A percentile compares a stretch with the other conserved stretches of the same genome.
Conservation (phyloP, 2,329 filamentous ascomycete genomes). For the Aspergillus fumigatus region DNA sequence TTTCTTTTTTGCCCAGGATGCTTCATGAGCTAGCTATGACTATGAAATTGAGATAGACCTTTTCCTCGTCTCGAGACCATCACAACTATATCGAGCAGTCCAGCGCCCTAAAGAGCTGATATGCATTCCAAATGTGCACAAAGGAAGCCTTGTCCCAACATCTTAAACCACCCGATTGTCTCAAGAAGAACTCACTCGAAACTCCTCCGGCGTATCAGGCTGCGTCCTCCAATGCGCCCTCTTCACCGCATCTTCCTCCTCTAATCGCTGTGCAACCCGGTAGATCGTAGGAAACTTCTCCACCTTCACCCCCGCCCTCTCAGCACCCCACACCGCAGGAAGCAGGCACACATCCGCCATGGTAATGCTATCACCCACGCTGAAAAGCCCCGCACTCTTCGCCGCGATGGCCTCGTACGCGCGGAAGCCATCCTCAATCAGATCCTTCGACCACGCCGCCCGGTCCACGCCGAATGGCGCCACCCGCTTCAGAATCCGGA, state of each 20-base stretch:
- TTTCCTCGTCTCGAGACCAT: background rate
- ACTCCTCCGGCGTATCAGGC: constrained; percentile 50
- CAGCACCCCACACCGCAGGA: constrained; percentile 56
- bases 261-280: constrained; percentile 45
- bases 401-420: constrained; percentile 51
- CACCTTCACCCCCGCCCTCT: constrained; percentile 53
- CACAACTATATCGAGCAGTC: background rate
- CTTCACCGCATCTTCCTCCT: constrained; percentile 48
- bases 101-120: background rate
- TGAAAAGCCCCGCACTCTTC: constrained; percentile 45
- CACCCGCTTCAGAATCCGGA: constrained; percentile 50
- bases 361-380: constrained; percentile 52
- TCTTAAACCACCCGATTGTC: background rate
- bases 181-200: constrained; percentile 23
- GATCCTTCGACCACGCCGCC: constrained; percentile 48
- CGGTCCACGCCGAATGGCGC: constrained; percentile 41
- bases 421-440: constrained; percentile 50
- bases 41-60: background rate
- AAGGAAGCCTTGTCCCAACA: too few relatives aligned
- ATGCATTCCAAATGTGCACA: too few relatives aligned
- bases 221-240: constrained; percentile 53
- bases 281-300: constrained; percentile 45
- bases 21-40: constrained; percentile 8
- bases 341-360: constrained; percentile 57
- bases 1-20: background rate